Base-by-base conservation (phyloP, 1,284 basidiomycete genomes). In the Xerocomus minutiporus region DNA sequence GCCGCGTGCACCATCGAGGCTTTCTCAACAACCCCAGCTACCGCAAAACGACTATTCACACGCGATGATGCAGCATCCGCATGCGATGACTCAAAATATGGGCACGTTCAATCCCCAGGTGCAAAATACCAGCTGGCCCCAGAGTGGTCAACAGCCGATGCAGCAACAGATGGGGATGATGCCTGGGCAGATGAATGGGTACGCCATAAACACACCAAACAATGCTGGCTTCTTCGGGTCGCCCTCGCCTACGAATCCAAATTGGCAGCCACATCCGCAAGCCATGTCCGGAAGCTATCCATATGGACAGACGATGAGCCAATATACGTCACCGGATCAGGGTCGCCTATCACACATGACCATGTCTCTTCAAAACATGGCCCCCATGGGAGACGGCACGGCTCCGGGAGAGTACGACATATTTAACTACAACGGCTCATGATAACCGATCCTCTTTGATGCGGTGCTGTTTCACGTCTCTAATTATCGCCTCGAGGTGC, bases 361-460 rank as follows among this genome's bases (percentile, higher is more conserved):
- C 40, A 79, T 68, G 50, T 62, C 69, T 61, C 59, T 66, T 42
- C 73, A 73, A 68, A 72, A 73, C 61, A 67, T 68, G 55, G 65
- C 59, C 46, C 67, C 65, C 44, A 59, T 68, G 43, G 57, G 56
- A 52, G 73, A 74, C 47, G 60, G 62, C 49, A 52, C 64, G 45
- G 48, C 54, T 52, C 52, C 61, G 38, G 64, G 63, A 57, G 79
- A 80, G 51, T 77, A 76, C 60, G 77, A 79, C 57, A 59, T 76
- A 55, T 78, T 81, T 60, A 77, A 73, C 61, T 80, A 80, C 74
- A 70, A 65, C 40, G 65, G 68, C 54, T 68, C 70, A 69, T 72
- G 67, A 66, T 59, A 46, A 57, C 54, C 56, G 44, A 46, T 20
- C 20, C 20, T 20, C 20, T 20, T 20, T 20, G 20, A 20, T 20